Evolutionary conservation across 2,329 filamentous ascomycete genomes (phyloP).

Genomic region (Rosellinia necatrix): DNA sequence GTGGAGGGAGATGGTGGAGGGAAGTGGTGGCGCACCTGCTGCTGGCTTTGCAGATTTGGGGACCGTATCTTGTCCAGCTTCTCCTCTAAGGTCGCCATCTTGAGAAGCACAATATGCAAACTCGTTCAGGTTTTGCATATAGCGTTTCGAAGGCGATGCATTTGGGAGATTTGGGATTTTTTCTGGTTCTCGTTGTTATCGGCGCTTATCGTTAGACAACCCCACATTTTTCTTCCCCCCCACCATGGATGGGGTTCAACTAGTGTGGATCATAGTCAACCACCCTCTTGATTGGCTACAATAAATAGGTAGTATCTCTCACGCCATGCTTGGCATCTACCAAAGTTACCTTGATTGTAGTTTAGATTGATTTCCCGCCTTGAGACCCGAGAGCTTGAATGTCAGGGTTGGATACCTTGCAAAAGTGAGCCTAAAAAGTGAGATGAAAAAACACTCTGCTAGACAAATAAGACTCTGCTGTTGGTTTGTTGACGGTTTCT

Average conservation of each 20-base stretch:
- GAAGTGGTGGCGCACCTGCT: conserved; percentile 67
- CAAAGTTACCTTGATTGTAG: too few species aligned
- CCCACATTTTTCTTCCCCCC: conserved; percentile 35
- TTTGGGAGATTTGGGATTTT: conserved; percentile 30
- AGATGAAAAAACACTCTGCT: too few species aligned
- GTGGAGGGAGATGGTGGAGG: conserved; percentile 22
- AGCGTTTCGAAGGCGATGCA: conserved; percentile 15
- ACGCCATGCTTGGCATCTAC: too few species aligned
- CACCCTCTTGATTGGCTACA: too few species aligned
- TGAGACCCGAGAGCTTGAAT: too few species aligned
- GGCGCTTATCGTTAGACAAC: conserved; percentile 35
- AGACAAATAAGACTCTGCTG: background rate
- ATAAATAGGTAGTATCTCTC: too few species aligned
- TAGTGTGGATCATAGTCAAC: too few species aligned
- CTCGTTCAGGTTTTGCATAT: conserved; percentile 16
- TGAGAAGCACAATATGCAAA: conserved; percentile 34
- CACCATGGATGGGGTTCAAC: background rate
- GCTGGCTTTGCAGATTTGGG: conserved; percentile 92
- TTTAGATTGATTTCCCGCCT: too few species aligned
- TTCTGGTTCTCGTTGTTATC: conserved; percentile 36
- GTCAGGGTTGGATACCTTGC: too few species aligned
- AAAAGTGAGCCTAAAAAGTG: too few species aligned
- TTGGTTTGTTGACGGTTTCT: background rate
- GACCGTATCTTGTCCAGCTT: conserved; percentile 97
- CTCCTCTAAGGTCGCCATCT: conserved; percentile 71